Evolutionary conservation across 768 basidiomycete species (phyloP), one percentile per base, ranked within the genome.

Genomic region (Podaxis carcinomalis): DNA sequence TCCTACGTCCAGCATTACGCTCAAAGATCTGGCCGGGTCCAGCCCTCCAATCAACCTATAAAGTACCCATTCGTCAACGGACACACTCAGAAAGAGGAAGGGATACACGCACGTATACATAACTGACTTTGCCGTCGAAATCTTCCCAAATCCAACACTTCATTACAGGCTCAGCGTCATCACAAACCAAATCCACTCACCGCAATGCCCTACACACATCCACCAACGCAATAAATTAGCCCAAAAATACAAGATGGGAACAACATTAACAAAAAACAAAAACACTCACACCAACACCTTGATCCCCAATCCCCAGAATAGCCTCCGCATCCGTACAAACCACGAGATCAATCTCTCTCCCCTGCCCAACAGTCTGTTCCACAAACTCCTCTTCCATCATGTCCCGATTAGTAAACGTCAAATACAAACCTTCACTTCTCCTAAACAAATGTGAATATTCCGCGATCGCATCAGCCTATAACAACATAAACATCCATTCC

Each of bases 311-410:
- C 14, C 93, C 93, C 9, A 95, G 76, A 61, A 95, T 94, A 0
- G 90, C 90, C 66, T 93, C 92, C 3, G 88, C 84, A 69, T 95
- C 93, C 0, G 91, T 89, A 57, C 88, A 88, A 25, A 95, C 91
- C 54, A 95, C 79, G 23, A 95, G 77, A 62, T 94, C 88, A 57
- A 95, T 83, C 27, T 86, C 75, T 27, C 79, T 75, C 5, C 81
- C 84, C 36, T 74, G 76, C 21, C 16, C n/a, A 27, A 59, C 46
- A 1, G 82, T 87, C 66, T 85, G 83, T 66, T 88, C 87, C 23
- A 93, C 72, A 67, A 90, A 90, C 63, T 87, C 86, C 63, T 86
- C 80, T 66, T 92, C 90, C 88, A 93, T 92, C 5, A 77, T 71
- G 46, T 90, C 83, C 62, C 78, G 74, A 63, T 87, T 71, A 0